These are phyloP conservation scores for Oidium heveae DNA, from an alignment of 2,329 filamentous ascomycete species.

Conservation along the genomic window DNA sequence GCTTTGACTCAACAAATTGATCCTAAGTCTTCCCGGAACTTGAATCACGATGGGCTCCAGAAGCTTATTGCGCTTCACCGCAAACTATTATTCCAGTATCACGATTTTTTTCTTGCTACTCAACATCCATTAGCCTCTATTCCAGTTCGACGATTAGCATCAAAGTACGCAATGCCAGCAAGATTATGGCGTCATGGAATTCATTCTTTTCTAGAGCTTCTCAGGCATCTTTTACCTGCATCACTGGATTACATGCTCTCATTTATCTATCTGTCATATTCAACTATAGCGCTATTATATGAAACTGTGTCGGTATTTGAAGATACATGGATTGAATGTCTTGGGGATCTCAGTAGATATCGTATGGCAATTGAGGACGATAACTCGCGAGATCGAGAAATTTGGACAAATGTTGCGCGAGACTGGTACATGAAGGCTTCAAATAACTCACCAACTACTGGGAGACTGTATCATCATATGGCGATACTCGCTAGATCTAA, in stretches of 20 bases:
- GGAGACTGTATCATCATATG: slow-evolving; percentile 68
- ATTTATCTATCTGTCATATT: slow-evolving; percentile 74
- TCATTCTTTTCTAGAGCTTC: slow-evolving; percentile 55
- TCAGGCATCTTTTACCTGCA: slow-evolving; percentile 47
- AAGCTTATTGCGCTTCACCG: slow-evolving; percentile 60
- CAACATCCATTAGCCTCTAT: slow-evolving; percentile 60
- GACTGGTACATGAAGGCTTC: slow-evolving; percentile 49
- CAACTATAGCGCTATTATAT: slow-evolving; percentile 66
- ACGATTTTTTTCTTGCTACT: slow-evolving; percentile 66
- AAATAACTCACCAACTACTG: slow-evolving; percentile 48
- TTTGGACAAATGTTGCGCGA: slow-evolving; percentile 56
- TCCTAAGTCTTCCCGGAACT: slow-evolving; percentile 16
- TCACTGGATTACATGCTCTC: slow-evolving; percentile 74
- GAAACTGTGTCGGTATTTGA: slow-evolving; percentile 66
- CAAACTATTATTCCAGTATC: slow-evolving; percentile 57
- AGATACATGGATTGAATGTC: slow-evolving; percentile 68
- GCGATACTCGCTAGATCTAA: slow-evolving; percentile 53
- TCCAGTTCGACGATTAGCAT: slow-evolving; percentile 40
- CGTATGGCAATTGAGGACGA: slow-evolving; percentile 77
- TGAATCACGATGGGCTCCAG: slow-evolving; percentile 54
- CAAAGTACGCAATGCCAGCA: slow-evolving; percentile 75
- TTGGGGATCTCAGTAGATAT: slow-evolving; percentile 68
- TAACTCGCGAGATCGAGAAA: slow-evolving; percentile 43
- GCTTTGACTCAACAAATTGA: slow-evolving; percentile 12
- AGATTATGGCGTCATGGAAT: slow-evolving; percentile 90